Base-by-base conservation (phyloP, 768 basidiomycete genomes). In the Hebeloma cylindrosporum region DNA sequence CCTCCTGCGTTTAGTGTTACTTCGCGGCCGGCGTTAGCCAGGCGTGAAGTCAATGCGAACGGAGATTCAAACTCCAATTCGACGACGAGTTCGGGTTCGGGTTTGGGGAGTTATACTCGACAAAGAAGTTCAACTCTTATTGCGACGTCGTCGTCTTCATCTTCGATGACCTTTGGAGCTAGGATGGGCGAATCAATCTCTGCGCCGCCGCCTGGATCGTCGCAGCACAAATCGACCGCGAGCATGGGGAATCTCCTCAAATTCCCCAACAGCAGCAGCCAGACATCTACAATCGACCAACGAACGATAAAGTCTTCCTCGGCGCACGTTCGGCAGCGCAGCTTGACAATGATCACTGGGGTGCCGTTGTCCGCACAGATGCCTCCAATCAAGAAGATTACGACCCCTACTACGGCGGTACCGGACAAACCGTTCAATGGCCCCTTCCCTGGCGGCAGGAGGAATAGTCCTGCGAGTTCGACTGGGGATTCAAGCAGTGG, bases 401-500 rank as follows among this genome's bases (percentile, higher is more conserved):
- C 27, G 21, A 6, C 5, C 20, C n/a, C 17, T 18, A 18, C 17
- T 21, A 23, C 21, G 22, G 10, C 45, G 34, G 11, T n/a, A n/a
- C n/a, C n/a, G n/a, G n/a, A n/a, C 62, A 39, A 56, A 53, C 3
- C 53, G 51, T 48, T 50, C 51, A 48, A 58, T 17, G 45, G 59
- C 51, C 71, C 74, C 87, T 5, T 89, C 88, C n/a, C n/a, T 59
- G 80, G 66, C 57, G 37, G 41, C 18, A 59, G 69, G 21, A 69
- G 83, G 9, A 76, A 84, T 47, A 89, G 87, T 56, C 88, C 88
- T 9, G 84, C 85, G 9, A 91, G 88, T 59, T 92, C 89, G 22
- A 88, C 85, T 10, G 89, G 89, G 5, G 88, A 85, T 59, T 90
- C 88, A 47, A 91, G 87, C 50, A 86, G 82, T 55, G 85, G 86